Conservation (phyloP, 345 rosid genomes). For the Euclidium syriacum region DNA sequence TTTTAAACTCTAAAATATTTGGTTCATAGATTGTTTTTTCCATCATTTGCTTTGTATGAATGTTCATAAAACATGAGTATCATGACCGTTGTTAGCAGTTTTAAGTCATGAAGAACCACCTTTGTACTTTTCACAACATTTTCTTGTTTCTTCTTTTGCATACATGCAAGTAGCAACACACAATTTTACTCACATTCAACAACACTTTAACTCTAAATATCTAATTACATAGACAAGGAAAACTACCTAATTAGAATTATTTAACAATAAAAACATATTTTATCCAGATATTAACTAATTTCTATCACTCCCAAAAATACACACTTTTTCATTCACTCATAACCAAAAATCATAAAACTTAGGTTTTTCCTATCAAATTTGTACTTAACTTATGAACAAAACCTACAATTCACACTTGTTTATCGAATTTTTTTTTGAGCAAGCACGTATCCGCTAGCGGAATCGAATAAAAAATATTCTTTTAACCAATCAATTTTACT, state of each 20-base stretch:
- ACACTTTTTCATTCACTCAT: too few relatives aligned
- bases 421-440: too few relatives aligned
- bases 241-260: not conserved
- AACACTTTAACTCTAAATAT: too few relatives aligned
- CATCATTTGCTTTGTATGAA: slow-evolving; percentile 17
- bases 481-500: too few relatives aligned
- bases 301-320: not conserved
- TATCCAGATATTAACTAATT: not conserved
- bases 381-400: too few relatives aligned
- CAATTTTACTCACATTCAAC: too few relatives aligned
- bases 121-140: slow-evolving; percentile 20
- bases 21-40: not conserved
- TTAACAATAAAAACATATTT: not conserved
- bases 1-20: not conserved
- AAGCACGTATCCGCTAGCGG: too few relatives aligned
- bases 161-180: not conserved
- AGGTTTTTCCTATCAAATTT: too few relatives aligned
- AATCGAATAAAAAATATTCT: too few relatives aligned
- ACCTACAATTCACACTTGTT: too few relatives aligned
- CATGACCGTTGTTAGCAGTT: slow-evolving; percentile 5
- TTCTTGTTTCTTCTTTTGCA: not conserved
- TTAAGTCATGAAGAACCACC: slow-evolving; percentile 15
- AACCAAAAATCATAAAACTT: too few relatives aligned
- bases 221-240: too few relatives aligned
- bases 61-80: slow-evolving; percentile 15